Base-by-base conservation (phyloP, 179 eudicot genomes). In the Dionaea muscipula region DNA sequence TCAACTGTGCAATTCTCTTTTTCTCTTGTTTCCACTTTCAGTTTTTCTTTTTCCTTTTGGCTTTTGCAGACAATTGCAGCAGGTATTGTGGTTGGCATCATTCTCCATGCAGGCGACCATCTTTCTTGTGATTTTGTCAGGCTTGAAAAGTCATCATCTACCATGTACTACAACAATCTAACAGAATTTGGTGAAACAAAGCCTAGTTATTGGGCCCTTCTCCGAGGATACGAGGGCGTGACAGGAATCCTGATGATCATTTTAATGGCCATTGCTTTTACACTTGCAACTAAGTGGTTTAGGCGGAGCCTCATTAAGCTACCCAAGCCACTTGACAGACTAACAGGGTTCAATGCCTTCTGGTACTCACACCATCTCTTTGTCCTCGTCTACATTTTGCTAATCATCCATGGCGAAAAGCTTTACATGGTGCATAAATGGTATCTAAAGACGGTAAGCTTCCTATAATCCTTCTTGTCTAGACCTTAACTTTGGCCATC, bases 301-400 rank as follows among this genome's bases (percentile, higher is more conserved):
- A 81, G 98, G 70, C 72, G 96, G 45, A 81, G 85, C 68, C 71
- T 69, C 37, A 64, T 87, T 57, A 82, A 69, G 75, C 67, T 87
- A 46, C 96, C 96, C 41, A 91, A 76, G 81, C 98, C 98, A 13
- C 77, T 85, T 39, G 93, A 87, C 59, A 82, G 83, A 61, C 72
- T 91, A 36, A 80, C 94, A 27, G 98, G 98, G 55, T 91, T 78
- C 68, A 91, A 91, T 76, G 98, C 98, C 56, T 91, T 91, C 65
- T 91, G 96, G 96, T 91, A 91, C 63, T 84, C 98, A 8, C 98
- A 91, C 75, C 99, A 91, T 65, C 84, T 88, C 26, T 75, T 91
- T 50, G 68, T 82, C 70, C 60, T 91, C 9, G 98, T 91, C 64
- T 91, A 91, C 71, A 63, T 81, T 36, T 69, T 83, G 76, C 84